A percentile compares a stretch with the other conserved stretches of the same genome.
Conservation (phyloP, 331 rosid genomes). For the Acacia concinna region DNA sequence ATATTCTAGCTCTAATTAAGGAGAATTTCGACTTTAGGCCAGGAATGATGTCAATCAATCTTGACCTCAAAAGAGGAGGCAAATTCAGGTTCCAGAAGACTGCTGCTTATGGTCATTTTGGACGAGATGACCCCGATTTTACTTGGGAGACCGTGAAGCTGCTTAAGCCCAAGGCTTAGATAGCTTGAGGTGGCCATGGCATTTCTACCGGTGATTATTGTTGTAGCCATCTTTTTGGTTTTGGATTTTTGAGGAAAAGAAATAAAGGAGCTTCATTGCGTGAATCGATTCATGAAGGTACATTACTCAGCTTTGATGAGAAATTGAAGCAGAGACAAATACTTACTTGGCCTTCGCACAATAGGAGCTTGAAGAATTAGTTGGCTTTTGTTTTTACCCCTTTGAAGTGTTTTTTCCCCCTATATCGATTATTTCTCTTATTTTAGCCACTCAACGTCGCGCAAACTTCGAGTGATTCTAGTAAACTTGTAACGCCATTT, state of each 20-base stretch:
- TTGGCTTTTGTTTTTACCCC: conserved; percentile 26
- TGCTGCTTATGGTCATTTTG: conserved; percentile 93
- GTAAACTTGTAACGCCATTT: conserved; percentile 25
- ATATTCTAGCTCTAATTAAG: conserved; percentile 68
- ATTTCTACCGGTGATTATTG: conserved; percentile 33
- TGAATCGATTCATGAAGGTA: conserved; percentile 31
- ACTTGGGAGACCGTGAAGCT: conserved; percentile 86
- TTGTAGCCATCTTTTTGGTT: conserved; percentile 29
- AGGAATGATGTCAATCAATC: conserved; percentile 81
- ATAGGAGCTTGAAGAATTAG: conserved; percentile 33
- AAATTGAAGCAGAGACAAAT: conserved; percentile 17
- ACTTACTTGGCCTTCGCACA: conserved; percentile 24
- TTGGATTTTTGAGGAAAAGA: conserved; percentile 23
- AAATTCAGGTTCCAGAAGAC: conserved; percentile 83
- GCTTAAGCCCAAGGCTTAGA: conserved; percentile 64
- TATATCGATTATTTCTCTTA: neutral
- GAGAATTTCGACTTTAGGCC: conserved; percentile 86
- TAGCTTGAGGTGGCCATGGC: conserved; percentile 30
- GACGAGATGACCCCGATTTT: conserved; percentile 82
- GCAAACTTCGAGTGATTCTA: conserved; percentile 29
- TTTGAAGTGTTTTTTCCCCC: neutral
- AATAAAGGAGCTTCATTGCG: conserved; percentile 44
- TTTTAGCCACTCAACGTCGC: conserved; percentile 12
- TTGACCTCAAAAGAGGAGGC: conserved; percentile 82
- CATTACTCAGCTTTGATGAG: conserved; percentile 17